These are phyloP conservation scores for Aspergillus sp. DNA, from an alignment of 2,329 filamentous ascomycete genomes.

Conservation along the genomic window DNA sequence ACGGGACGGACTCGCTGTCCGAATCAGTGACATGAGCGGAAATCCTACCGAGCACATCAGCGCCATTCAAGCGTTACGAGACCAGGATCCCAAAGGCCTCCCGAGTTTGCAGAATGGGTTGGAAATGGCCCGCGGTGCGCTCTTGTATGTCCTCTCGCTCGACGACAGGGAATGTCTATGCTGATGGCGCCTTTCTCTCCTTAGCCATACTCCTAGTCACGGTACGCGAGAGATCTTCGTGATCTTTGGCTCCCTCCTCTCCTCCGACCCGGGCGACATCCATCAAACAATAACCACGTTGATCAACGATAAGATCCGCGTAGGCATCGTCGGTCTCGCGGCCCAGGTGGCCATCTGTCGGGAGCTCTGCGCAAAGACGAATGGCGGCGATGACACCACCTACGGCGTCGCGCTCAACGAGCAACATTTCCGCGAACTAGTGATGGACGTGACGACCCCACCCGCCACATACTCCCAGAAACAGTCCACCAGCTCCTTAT, in stretches of 20 bases:
- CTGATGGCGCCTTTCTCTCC: constrained; percentile 1
- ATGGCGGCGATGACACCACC: constrained; percentile 65
- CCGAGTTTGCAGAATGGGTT: constrained; percentile 90
- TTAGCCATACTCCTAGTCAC: constrained; percentile 82
- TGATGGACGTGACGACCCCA: constrained; percentile 84
- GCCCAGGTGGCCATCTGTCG: constrained; percentile 90
- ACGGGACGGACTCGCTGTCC: constrained; percentile 82
- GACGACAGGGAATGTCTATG: neutral
- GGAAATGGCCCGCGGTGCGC: constrained; percentile 85
- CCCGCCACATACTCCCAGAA: constrained; percentile 69
- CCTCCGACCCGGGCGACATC: constrained; percentile 91
- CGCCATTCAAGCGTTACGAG: constrained; percentile 65
- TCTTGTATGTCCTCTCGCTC: constrained; percentile 62
- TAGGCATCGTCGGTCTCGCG: constrained; percentile 84
- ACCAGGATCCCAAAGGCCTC: constrained; percentile 68
- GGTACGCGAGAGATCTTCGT: constrained; percentile 91
- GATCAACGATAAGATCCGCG: constrained; percentile 77
- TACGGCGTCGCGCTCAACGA: constrained; percentile 88
- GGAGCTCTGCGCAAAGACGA: constrained; percentile 84
- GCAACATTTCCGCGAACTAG: constrained; percentile 81
- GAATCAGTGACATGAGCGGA: constrained; percentile 84
- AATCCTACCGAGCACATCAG: constrained; percentile 87
- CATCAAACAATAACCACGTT: constrained; percentile 81
- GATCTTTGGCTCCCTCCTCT: constrained; percentile 85
- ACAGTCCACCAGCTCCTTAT: constrained; percentile 54